phyloP scores from a whole-genome alignment of 2,329 filamentous ascomycete species.

The Aspergillus vadensis region DNA sequence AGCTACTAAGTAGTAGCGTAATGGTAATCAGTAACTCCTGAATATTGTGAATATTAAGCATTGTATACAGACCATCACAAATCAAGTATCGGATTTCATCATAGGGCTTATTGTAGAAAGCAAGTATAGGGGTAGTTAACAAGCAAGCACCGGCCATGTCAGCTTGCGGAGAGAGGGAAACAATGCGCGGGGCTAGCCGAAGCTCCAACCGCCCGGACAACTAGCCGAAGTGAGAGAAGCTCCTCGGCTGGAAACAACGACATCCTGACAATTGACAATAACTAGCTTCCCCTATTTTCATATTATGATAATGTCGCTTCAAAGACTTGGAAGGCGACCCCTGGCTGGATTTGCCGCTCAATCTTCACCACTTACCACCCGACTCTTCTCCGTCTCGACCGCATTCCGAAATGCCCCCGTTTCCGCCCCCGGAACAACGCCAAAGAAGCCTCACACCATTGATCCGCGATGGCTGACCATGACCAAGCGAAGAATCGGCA shows the following conservation, averaged over 20 bases:
- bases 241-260: background rate
- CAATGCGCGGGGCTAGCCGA: slow-evolving; percentile 19
- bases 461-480: slow-evolving; percentile 70
- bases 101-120: background rate
- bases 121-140: background rate
- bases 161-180: background rate
- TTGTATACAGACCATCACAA: background rate
- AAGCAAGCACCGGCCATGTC: background rate
- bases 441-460: slow-evolving; percentile 33
- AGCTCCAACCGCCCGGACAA: slow-evolving; percentile 5
- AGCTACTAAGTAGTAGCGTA: too few species aligned
- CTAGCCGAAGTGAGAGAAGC: slow-evolving; percentile 1
- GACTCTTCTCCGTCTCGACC: slow-evolving; percentile 27
- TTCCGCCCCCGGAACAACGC: slow-evolving; percentile 15
- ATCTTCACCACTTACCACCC: slow-evolving; percentile 10
- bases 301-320: slow-evolving; percentile 29
- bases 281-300: background rate
- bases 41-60: background rate
- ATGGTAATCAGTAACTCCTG: too few species aligned
- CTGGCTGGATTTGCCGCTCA: slow-evolving; percentile 18
- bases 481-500: slow-evolving; percentile 67
- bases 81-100: background rate
- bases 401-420: slow-evolving; percentile 17
- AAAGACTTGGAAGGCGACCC: slow-evolving; percentile 22
- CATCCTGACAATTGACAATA: slow-evolving; percentile 10